Evolutionary conservation across 2,329 filamentous ascomycete species (phyloP).

Genomic region (Paraconiothyrium sp.): DNA sequence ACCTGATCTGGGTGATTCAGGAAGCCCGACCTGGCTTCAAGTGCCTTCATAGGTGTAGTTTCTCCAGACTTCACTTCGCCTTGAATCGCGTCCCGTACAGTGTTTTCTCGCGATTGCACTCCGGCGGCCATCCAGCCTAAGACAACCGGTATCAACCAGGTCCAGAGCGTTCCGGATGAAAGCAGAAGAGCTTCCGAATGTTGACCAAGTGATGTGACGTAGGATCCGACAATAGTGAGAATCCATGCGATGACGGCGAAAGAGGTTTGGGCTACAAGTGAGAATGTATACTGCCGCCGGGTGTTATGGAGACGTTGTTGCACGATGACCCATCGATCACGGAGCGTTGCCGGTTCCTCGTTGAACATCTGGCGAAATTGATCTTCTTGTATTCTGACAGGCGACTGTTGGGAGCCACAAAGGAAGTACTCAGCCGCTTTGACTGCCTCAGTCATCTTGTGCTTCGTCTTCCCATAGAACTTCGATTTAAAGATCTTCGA

Average conservation of each 20-base stretch:
- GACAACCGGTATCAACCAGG: conserved; percentile 1
- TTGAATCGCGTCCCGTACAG: not conserved
- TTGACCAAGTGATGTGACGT: conserved; percentile 2
- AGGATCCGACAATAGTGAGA: conserved; percentile 5
- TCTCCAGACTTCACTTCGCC: not conserved
- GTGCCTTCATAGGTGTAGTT: not conserved
- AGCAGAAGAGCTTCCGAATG: conserved; percentile 1
- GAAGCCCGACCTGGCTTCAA: conserved; percentile 7
- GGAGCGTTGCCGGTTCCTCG: conserved; percentile 3
- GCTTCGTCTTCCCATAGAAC: conserved; percentile 1
- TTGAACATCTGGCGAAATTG: not conserved
- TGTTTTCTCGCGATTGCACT: conserved; percentile 2
- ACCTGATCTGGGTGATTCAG: not conserved
- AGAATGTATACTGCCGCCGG: conserved; percentile 5
- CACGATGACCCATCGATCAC: not conserved
- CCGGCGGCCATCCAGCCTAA: conserved; percentile 7
- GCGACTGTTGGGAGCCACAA: conserved; percentile 4
- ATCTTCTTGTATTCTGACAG: not conserved
- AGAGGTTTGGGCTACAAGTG: not conserved
- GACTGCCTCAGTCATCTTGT: not conserved
- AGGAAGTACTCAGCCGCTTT: not conserved
- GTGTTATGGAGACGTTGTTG: conserved; percentile 6
- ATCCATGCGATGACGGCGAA: conserved; percentile 5
- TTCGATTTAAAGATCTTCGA: not conserved
- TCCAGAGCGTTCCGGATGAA: conserved; percentile 4